phyloP scores from a whole-genome alignment of 352 stramenopile genomes.

The Pythium dissotocum region DNA sequence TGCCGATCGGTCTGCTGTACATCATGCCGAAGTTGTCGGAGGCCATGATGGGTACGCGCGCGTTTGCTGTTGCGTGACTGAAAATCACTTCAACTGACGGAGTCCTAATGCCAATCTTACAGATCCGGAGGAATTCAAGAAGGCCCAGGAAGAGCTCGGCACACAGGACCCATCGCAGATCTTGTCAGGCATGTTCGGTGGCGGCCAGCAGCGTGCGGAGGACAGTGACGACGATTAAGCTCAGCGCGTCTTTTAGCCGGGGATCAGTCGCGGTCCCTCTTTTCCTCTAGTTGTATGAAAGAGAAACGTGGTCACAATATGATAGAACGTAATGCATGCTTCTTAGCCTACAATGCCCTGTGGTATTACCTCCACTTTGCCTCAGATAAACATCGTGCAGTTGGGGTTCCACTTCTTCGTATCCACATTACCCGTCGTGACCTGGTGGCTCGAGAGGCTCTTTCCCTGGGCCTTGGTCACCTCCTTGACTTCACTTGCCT shows the following conservation, averaged over 20 bases:
- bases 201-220: conserved; percentile 44
- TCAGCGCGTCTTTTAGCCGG: neutral
- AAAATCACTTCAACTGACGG: neutral
- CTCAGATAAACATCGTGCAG: conserved; percentile 72
- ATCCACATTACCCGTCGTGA: conserved; percentile 74
- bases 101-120: neutral
- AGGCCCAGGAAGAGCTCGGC: conserved; percentile 83
- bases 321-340: conserved; percentile 14
- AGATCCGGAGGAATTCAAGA: conserved; percentile 88
- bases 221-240: conserved; percentile 73
- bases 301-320: conserved; percentile 4
- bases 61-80: neutral
- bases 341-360: neutral
- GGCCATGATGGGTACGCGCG: conserved; percentile 65
- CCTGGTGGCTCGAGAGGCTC: conserved; percentile 50
- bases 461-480: conserved; percentile 38
- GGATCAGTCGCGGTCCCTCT: neutral
- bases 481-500: conserved; percentile 44
- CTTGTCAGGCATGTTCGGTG: conserved; percentile 74
- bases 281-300: conserved; percentile 5
- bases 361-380: too few species aligned
- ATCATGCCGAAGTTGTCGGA: conserved; percentile 79
- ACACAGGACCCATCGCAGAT: conserved; percentile 66
- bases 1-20: conserved; percentile 79
- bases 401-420: conserved; percentile 72